Base-by-base conservation (phyloP, 2,329 filamentous ascomycete genomes). In the Escovopsis sp. region DNA sequence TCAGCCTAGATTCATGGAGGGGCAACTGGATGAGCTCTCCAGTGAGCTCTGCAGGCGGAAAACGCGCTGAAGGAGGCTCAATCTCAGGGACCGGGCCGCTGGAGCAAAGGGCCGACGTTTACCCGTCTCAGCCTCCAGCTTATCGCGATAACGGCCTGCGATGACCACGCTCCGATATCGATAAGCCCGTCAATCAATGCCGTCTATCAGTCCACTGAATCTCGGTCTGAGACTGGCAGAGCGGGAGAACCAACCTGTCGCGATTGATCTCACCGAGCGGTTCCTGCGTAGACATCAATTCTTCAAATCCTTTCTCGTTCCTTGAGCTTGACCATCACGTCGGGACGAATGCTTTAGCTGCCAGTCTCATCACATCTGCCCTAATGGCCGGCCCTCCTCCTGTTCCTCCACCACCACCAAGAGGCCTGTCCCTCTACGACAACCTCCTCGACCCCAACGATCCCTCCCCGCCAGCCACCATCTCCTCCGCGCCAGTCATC, bases 381-480 rank as follows among this genome's bases (percentile, higher is more conserved):
- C 26, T 33, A 40, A 60, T 56, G 54, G 51, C 59, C 46, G 55
- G 53, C 45, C 62, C 61, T 32, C 61, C 64, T 35, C 66, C 65
- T 37, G 2, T 15, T 15, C 61, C 62, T 35, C 66, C 65, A 36
- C 23, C 23, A 4, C 61, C 62, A 11, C 56, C 60, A 38, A 62
- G 66, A 44, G 70, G 71, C 44, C 67, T 86, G 50, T 88, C 85
- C 15, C 75, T 93, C 5, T 94, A 94, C 59, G 87, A 85, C 43
- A 85, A 93, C 59, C 73, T 94, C 36, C 75, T 91, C 48, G 81
- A 85, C 53, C 67, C 75, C 18, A 61, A 64, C 48, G 60, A 64
- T 63, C 68, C 51, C 38, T 53, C 60, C 33, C 54, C 69, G 2
- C 54, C 69, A 2, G 64, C 71, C n/a, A 83, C 82, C n/a, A 85